Evolutionary conservation across 2,329 filamentous ascomycete species (phyloP).

Genomic region (Aureobasidium melanogenum): DNA sequence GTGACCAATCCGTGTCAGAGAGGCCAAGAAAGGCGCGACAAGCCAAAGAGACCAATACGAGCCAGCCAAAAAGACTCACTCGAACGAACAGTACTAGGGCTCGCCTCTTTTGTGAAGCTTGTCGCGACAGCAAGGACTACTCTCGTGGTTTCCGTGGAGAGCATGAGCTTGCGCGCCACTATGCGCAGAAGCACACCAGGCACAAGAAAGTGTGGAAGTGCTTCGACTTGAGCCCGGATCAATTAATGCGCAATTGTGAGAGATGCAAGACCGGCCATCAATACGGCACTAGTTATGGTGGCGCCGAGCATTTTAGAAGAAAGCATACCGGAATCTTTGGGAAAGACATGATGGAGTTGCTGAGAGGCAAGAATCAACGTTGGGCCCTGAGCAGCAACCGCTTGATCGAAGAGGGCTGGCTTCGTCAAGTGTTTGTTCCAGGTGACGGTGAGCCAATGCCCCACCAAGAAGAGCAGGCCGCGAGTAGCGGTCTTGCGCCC

Average conservation of each 20-base stretch:
- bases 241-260: constrained; percentile 73
- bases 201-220: constrained; percentile 55
- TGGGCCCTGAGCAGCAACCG: constrained; percentile 4
- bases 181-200: constrained; percentile 56
- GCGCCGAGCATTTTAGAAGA: constrained; percentile 78
- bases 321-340: constrained; percentile 45
- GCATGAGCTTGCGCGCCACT: constrained; percentile 55
- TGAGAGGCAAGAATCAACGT: constrained; percentile 1
- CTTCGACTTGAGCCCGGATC: constrained; percentile 48
- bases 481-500: background rate
- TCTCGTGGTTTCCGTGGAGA: constrained; percentile 77
- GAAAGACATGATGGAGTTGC: constrained; percentile 4
- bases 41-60: background rate
- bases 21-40: background rate
- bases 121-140: constrained; percentile 47
- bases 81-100: constrained; percentile 50
- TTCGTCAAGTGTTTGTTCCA: background rate
- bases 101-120: constrained; percentile 56
- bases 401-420: constrained; percentile 7
- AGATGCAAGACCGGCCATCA: constrained; percentile 66
- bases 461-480: background rate
- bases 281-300: constrained; percentile 92
- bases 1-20: background rate
- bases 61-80: background rate
- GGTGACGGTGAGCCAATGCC: background rate